These are phyloP conservation scores for Talaromyces sp. DNA, from an alignment of 2,329 filamentous ascomycete genomes.

Conservation along the genomic window DNA sequence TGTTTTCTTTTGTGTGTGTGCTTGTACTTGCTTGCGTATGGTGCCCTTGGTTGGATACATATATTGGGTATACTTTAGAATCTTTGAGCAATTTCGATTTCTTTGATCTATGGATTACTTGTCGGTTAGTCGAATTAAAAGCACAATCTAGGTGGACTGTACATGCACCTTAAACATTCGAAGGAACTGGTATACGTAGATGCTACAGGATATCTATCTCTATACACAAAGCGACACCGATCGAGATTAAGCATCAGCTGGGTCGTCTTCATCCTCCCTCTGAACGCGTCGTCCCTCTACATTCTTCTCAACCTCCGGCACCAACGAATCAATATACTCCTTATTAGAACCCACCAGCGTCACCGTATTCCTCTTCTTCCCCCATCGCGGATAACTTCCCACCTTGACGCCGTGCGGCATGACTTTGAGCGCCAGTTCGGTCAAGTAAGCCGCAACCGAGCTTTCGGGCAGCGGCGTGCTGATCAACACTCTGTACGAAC, in stretches of 20 bases:
- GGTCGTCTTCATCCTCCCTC: slow-evolving; percentile 70
- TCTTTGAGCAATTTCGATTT: slow-evolving; percentile 16
- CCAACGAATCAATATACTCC: slow-evolving; percentile 72
- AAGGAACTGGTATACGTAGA: background rate
- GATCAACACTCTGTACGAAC: slow-evolving; percentile 73
- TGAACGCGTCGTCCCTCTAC: slow-evolving; percentile 69
- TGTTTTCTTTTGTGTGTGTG: slow-evolving; percentile 15
- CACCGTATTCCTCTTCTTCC: slow-evolving; percentile 80
- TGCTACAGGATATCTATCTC: background rate
- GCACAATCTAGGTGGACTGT: background rate
- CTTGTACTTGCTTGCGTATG: slow-evolving; percentile 7
- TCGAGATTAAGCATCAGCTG: slow-evolving; percentile 20
- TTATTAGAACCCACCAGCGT: slow-evolving; percentile 77
- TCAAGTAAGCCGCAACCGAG: slow-evolving; percentile 76
- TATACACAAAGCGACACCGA: background rate
- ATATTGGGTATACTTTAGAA: slow-evolving; percentile 19
- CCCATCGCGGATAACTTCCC: slow-evolving; percentile 92
- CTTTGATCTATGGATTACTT: slow-evolving; percentile 7
- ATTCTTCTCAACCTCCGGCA: slow-evolving; percentile 71
- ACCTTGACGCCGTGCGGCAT: slow-evolving; percentile 80
- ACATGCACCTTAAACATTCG: too few relatives aligned
- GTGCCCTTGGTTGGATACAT: slow-evolving; percentile 18
- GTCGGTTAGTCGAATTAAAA: slow-evolving; percentile 8
- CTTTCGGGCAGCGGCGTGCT: slow-evolving; percentile 88
- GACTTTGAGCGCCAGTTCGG: slow-evolving; percentile 70